Evolutionary conservation across 2,329 filamentous ascomycete species (phyloP), one percentile per base, ranked within the genome.

Genomic region (Scortechinia acanthostroma): DNA sequence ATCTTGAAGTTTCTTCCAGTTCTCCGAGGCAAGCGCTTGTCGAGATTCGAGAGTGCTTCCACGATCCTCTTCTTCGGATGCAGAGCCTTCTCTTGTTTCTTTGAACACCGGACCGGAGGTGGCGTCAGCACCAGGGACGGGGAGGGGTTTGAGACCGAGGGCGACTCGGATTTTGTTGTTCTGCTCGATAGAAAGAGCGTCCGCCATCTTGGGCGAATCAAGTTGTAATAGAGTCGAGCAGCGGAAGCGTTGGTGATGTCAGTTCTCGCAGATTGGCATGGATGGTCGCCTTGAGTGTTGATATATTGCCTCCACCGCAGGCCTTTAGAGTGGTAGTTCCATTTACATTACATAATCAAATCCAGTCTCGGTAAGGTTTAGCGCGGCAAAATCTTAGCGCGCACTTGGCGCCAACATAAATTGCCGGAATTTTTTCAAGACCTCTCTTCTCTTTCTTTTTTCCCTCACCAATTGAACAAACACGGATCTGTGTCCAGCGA

Each of bases 81-180:
- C 66, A 47, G 66, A 51, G 50, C 58, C 48, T 57, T 53, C 52
- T n/a, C n/a, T n/a, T 50, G 64, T 62, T 45, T 69, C 63, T 49
- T 57, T 59, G 58, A 61, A 64, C 46, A 55, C 61, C 47, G 58
- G 55, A 42, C 60, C 59, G 40, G 65, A 64, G 46, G 55, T 61
- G 47, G 58, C 54, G 40, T 59, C 59, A 40, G 65, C 64, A 52
- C 88, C 88, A 21, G 91, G 87, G 10, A 94, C 87, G 20, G 90
- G 88, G 57, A 97, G 70, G 21, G 90, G 91, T 59, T 91, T 88
- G 72, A 96, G 81, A 58, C 91, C 91, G 69, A 96, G 80, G 43
- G 89, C 88, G 55, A 84, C 74, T 56, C 91, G 89, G 58, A 96
- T 85, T 59, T 91, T 87, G 70, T 97, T 97, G 52, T 88, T 89